A percentile compares a stretch with the other conserved stretches of the same genome.
Conservation (phyloP, 2,329 filamentous ascomycete genomes). For the Thielaviopsis musarum region DNA sequence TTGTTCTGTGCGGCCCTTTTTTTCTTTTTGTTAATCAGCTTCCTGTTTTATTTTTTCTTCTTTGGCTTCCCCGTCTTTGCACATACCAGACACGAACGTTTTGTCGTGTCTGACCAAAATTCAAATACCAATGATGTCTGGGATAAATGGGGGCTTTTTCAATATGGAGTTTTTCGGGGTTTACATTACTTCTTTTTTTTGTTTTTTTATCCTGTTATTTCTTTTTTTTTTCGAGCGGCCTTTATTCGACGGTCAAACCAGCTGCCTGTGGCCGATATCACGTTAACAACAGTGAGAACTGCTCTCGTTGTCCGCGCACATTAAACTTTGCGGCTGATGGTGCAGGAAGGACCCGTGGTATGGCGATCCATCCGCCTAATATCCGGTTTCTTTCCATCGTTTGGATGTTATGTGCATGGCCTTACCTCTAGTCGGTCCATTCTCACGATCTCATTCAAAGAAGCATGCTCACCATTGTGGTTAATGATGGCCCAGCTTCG, state of each 20-base stretch:
- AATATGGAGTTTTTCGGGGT: neutral
- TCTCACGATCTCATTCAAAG: neutral
- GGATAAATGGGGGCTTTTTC: neutral
- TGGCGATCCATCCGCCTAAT: neutral
- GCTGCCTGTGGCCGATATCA: neutral
- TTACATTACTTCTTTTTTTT: constrained; percentile 3
- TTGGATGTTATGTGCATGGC: neutral
- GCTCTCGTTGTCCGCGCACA: neutral
- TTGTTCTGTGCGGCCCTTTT: neutral
- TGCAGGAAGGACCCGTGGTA: constrained; percentile 4
- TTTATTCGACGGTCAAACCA: neutral
- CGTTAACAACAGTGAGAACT: constrained; percentile 1
- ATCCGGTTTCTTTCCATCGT: neutral
- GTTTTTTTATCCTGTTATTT: neutral
- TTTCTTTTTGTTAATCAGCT: neutral
- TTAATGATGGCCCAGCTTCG: constrained; percentile 1
- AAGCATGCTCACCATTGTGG: neutral
- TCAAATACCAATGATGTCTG: neutral
- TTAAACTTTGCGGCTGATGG: neutral
- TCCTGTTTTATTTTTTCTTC: neutral
- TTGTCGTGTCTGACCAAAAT: neutral
- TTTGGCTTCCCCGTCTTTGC: neutral
- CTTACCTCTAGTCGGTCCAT: neutral
- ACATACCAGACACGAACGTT: neutral
- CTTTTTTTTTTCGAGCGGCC: neutral